Evolutionary conservation across 2,329 filamentous ascomycete genomes (phyloP), one percentile per base, ranked within the genome.

Genomic region (Endoconidiophora laricicola): DNA sequence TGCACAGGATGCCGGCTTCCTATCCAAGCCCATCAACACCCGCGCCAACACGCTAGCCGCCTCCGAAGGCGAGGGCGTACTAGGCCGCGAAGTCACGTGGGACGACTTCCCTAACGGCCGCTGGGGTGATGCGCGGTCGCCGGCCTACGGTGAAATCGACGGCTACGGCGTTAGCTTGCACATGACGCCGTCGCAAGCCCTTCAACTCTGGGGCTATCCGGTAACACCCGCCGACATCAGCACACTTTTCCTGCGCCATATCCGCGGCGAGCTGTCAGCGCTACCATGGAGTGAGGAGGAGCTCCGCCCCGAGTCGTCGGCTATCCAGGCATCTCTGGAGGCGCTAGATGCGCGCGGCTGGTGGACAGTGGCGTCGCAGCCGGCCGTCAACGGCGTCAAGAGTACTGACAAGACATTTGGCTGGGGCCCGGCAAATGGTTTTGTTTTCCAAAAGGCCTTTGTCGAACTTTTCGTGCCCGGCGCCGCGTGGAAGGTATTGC

Each of bases 381-480:
- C 91, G 3, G 86, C 90, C 14, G 86, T 95, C 52, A 94, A 95
- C 61, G 87, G 88, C 40, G 67, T 88, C 18, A 75, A 74, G 36
- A 93, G 84, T 24, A 77, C 74, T 44, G 78, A 98, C 62, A 66
- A 74, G 3, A 76, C 85, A 18, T 94, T 94, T 59, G 91, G 91
- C 55, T 98, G 91, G 91, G 91, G 91, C 1, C 91, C 91, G 0
- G 76, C 75, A 46, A 81, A 88, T 58, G 91, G 91, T 16, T 96
- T 94, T 62, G 87, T 96, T 44, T 98, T 95, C 69, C 91, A 98
- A 61, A 98, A 96, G 66, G 83, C 90, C 0, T 98, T 98, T 64
- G 87, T 98, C 47, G 91, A 98, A 63, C 86, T 96, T 67, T 98
- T 98, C 71, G 68, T 94, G 52, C 80, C 88, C 0, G 67, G 71